These are phyloP conservation scores for Fraxinus platypoda DNA, from an alignment of 305 asterid species.

Conservation along the genomic window DNA sequence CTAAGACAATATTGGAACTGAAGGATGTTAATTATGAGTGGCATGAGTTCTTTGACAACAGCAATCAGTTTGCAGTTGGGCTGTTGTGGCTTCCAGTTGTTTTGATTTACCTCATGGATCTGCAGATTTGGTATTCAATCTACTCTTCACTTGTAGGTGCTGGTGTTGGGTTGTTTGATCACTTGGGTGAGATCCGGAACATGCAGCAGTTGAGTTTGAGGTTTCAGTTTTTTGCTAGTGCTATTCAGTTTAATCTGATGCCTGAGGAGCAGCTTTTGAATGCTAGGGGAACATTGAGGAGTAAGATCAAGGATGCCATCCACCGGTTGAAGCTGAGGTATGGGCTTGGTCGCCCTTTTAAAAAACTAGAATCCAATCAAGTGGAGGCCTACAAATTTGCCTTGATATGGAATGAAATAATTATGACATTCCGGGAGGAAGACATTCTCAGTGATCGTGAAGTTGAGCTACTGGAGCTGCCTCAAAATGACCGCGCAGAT, in stretches of 20 bases:
- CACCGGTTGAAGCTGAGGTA: conserved; percentile 47
- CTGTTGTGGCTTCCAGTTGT: conserved; percentile 50
- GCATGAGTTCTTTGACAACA: conserved; percentile 41
- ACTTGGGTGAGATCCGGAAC: conserved; percentile 50
- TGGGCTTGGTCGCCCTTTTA: conserved; percentile 50
- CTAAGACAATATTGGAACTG: conserved; percentile 36
- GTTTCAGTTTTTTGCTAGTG: conserved; percentile 53
- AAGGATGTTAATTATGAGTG: conserved; percentile 37
- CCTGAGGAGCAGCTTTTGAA: conserved; percentile 52
- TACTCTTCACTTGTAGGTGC: conserved; percentile 49
- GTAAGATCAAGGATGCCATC: conserved; percentile 43
- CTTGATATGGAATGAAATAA: conserved; percentile 53
- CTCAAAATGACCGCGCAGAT: conserved; percentile 24
- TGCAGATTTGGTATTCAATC: conserved; percentile 54
- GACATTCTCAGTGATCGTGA: conserved; percentile 47
- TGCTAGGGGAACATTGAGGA: conserved; percentile 37
- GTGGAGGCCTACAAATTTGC: conserved; percentile 52
- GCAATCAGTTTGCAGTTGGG: conserved; percentile 48
- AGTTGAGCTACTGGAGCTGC: conserved; percentile 48
- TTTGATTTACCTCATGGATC: conserved; percentile 50
- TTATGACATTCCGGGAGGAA: conserved; percentile 47
- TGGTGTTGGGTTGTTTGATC: conserved; percentile 35
- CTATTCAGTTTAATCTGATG: conserved; percentile 53
- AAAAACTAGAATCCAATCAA: conserved; percentile 46
- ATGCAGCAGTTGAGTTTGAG: conserved; percentile 51